Evolutionary conservation across 2,329 filamentous ascomycete genomes (phyloP).

Genomic region (Trichoderma sp.): DNA sequence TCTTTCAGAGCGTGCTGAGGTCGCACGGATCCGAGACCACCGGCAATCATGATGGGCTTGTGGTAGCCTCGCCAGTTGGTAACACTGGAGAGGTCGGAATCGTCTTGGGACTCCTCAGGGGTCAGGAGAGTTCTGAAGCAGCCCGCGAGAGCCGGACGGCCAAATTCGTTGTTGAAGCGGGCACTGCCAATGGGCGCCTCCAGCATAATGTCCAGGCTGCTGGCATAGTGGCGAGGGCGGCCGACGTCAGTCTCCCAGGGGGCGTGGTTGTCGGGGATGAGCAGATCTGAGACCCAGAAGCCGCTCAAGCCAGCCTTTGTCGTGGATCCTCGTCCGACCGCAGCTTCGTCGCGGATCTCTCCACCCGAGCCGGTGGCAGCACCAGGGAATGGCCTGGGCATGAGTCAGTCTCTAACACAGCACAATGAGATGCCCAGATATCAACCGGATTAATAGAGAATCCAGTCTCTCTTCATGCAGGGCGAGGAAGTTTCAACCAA

Average conservation of each 20-base stretch:
- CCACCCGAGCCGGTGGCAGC: slow-evolving; percentile 94
- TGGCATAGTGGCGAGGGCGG: slow-evolving; percentile 87
- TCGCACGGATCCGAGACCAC: slow-evolving; percentile 88
- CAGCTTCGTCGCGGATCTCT: slow-evolving; percentile 93
- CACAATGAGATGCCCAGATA: neutral
- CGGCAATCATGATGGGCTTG: slow-evolving; percentile 98
- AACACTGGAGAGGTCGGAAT: slow-evolving; percentile 45
- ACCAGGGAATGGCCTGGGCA: slow-evolving; percentile 71
- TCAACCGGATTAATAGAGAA: neutral
- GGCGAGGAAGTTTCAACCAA: neutral
- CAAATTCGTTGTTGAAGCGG: slow-evolving; percentile 97
- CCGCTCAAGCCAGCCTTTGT: slow-evolving; percentile 91
- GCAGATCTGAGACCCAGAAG: slow-evolving; percentile 92
- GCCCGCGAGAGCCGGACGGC: slow-evolving; percentile 82
- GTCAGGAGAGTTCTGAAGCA: slow-evolving; percentile 90
- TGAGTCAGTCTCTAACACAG: neutral
- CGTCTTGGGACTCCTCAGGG: slow-evolving; percentile 26
- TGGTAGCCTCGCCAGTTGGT: slow-evolving; percentile 79
- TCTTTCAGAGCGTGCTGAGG: slow-evolving; percentile 90
- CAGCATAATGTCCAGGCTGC: slow-evolving; percentile 94
- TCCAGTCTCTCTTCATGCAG: neutral
- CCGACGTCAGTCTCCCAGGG: slow-evolving; percentile 94
- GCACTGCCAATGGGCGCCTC: slow-evolving; percentile 95
- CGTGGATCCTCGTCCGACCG: slow-evolving; percentile 87
- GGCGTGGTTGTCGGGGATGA: slow-evolving; percentile 78